Base-by-base conservation (phyloP, 2,329 filamentous ascomycete genomes). In the Colletotrichum viniferum region DNA sequence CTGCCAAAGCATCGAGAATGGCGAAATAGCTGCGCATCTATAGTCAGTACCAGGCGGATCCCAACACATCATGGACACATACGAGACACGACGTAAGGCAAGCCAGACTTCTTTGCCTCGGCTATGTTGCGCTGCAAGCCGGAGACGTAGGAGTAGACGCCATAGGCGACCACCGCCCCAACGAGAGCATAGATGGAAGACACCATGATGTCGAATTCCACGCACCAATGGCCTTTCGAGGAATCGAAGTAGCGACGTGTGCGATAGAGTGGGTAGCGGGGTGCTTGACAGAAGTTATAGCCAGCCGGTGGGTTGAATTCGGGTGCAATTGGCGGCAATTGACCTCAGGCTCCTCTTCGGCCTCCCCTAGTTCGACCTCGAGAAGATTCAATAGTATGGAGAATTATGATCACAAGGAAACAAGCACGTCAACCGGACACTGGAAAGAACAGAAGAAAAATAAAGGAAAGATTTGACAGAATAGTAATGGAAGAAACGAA, bases 1-100 rank as follows among this genome's bases (percentile, higher is more conserved):
- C 71, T 92, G 86, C 90, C 92, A 94, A 26, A 87, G 79, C 18
- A 86, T 78, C 77, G 88, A 89, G 79, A 90, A 88, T 2, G 89
- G 86, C 24, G 84, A 86, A 56, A 86, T 81, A 16, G 89, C 89
- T 91, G 24, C 24, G 38, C 34, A 24, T 13, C 7, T 9, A 30
- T 7, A 58, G 69, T 73, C 48, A 71, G 61, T 34, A 24, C 13
- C n/a, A 21, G 18, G 21, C 3, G 14, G 8, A 24, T 30, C 12
- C 6, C 26, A 14, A 9, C 24, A 21, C 26, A 9, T 26, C 38
- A 9, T 32, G 48, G 30, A 58, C 1, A 88, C 89, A 79, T 82
- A 92, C 90, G 90, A 30, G 86, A 80, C 60, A 92, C 78, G 30
- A 89, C 81, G 78, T 91, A 92, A 8, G 86, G 87, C 69, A 92